These are phyloP conservation scores for Gnaphalium uliginosum DNA, from an alignment of 129 eudicot species.

Conservation along the genomic window DNA sequence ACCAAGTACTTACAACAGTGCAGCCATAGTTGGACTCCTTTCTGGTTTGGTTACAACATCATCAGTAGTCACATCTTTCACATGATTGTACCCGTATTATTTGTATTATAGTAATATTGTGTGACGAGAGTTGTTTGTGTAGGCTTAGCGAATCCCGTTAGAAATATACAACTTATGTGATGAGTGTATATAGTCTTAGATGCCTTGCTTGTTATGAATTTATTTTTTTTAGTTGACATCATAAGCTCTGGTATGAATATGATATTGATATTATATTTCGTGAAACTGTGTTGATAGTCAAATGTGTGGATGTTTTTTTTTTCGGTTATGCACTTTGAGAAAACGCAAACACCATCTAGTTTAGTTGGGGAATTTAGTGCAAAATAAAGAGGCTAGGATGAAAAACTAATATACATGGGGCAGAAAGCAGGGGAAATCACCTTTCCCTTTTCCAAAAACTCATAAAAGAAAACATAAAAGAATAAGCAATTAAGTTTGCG, in stretches of 20 bases:
- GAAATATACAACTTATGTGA: slow-evolving; percentile 32
- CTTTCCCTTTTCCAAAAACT: too few relatives aligned
- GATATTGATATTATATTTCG: neutral
- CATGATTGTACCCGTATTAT: slow-evolving; percentile 25
- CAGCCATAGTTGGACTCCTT: slow-evolving; percentile 76
- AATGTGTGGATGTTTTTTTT: neutral
- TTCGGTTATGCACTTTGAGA: too few relatives aligned
- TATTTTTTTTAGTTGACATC: slow-evolving; percentile 25
- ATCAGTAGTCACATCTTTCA: slow-evolving; percentile 78
- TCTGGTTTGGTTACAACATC: slow-evolving; percentile 94
- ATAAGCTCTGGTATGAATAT: neutral
- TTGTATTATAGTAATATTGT: slow-evolving; percentile 18
- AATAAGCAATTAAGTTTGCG: too few relatives aligned
- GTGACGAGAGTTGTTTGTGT: slow-evolving; percentile 4
- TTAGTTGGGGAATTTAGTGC: neutral
- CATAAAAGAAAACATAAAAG: too few relatives aligned
- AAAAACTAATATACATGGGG: too few relatives aligned
- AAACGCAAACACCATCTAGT: neutral
- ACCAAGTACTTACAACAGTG: slow-evolving; percentile 91
- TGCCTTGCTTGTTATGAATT: slow-evolving; percentile 16
- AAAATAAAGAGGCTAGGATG: too few relatives aligned
- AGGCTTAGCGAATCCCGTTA: slow-evolving; percentile 27
- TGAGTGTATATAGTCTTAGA: slow-evolving; percentile 39
- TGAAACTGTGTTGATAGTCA: neutral
- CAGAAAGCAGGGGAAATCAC: too few relatives aligned